Percentiles rank a stretch among this genome's conserved stretches.
Conservation (phyloP, 2,329 filamentous ascomycete species). For the Falciphora oryzae region DNA sequence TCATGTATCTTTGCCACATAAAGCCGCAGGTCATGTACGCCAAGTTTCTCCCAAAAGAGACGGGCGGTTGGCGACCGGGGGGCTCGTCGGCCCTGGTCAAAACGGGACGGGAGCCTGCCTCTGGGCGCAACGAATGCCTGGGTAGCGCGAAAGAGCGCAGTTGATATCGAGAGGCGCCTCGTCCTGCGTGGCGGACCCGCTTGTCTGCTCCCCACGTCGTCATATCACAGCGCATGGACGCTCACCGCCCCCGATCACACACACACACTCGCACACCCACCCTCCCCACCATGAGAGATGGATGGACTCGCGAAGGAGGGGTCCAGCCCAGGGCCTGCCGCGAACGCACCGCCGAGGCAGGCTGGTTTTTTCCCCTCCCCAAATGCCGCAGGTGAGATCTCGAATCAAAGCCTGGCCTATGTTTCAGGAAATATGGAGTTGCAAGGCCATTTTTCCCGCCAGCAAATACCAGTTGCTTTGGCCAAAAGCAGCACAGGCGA, state of each 20-base stretch:
- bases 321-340: not conserved
- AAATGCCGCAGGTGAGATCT: not conserved
- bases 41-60: not conserved
- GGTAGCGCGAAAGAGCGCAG: not conserved
- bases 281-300: not conserved
- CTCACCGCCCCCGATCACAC: constrained; percentile 1
- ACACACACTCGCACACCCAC: not conserved
- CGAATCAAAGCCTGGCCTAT: not conserved
- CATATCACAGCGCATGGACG: not conserved
- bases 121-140: not conserved
- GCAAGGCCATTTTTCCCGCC: not conserved
- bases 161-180: not conserved
- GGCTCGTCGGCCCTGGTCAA: not conserved
- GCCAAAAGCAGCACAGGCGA: not conserved
- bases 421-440: not conserved
- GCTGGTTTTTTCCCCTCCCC: not conserved
- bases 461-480: constrained; percentile 1
- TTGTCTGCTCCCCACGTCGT: not conserved
- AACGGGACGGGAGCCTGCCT: not conserved
- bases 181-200: not conserved
- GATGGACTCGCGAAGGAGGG: not conserved
- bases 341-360: not conserved
- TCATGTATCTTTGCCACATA: constrained; percentile 5
- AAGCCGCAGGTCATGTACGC: constrained; percentile 4
- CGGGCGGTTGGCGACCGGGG: not conserved